These are phyloP conservation scores for Globisporangium camurandrum DNA, from an alignment of 352 stramenopile genomes.

Conservation along the genomic window DNA sequence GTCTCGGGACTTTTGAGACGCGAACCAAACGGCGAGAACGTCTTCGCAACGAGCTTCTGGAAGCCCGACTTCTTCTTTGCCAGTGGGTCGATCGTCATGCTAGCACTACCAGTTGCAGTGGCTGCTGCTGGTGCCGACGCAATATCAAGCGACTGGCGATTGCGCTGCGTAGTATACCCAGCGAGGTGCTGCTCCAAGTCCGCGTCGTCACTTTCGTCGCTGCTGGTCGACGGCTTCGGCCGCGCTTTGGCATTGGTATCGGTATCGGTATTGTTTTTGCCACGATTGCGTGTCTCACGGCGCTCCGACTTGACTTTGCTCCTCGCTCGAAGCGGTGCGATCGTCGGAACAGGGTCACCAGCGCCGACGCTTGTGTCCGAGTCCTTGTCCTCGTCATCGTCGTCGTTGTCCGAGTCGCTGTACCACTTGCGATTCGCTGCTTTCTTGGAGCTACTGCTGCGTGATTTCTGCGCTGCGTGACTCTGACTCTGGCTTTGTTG, in stretches of 20 bases:
- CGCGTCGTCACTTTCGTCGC: constrained; percentile 13
- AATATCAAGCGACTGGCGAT: too few relatives aligned
- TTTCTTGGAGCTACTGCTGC: too few relatives aligned
- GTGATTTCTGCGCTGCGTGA: constrained; percentile 11
- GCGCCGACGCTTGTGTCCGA: neutral
- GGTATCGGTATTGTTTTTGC: constrained; percentile 7
- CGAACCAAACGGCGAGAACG: constrained; percentile 49
- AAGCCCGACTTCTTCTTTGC: constrained; percentile 18
- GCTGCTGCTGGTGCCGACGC: neutral
- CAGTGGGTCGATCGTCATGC: constrained; percentile 12
- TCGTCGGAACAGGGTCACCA: neutral
- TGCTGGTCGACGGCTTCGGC: neutral
- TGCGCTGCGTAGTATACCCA: constrained; percentile 11
- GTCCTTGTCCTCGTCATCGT: constrained; percentile 8
- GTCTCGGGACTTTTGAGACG: constrained; percentile 20
- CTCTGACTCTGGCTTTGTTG: neutral
- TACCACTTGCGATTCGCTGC: constrained; percentile 35
- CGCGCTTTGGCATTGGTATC: constrained; percentile 4
- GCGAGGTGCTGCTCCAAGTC: constrained; percentile 22
- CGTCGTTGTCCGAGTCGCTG: constrained; percentile 40
- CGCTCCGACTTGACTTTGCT: constrained; percentile 5
- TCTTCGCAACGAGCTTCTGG: constrained; percentile 53
- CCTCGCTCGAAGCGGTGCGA: neutral
- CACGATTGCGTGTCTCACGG: neutral
- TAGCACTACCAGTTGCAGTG: too few relatives aligned